These are phyloP conservation scores for Huntiella decipiens DNA, from an alignment of 2,329 filamentous ascomycete genomes.

Conservation along the genomic window DNA sequence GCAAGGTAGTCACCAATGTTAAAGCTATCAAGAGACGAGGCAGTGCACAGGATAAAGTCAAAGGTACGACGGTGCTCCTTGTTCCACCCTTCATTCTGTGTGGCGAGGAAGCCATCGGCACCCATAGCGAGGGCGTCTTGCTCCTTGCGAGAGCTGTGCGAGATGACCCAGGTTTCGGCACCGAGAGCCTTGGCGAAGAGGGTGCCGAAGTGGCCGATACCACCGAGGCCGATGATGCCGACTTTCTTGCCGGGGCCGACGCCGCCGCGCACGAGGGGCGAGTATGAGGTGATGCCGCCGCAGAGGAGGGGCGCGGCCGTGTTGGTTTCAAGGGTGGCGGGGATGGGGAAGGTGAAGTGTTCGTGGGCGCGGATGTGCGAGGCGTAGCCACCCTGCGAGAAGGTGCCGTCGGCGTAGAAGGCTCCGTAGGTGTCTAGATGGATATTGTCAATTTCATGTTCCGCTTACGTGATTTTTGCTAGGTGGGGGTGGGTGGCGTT, in stretches of 20 bases:
- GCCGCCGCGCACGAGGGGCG: constrained; percentile 53
- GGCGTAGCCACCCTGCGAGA: constrained; percentile 42
- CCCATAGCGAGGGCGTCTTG: constrained; percentile 34
- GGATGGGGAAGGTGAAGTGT: constrained; percentile 56
- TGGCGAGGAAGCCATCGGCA: constrained; percentile 37
- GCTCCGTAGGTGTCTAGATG: constrained; percentile 37
- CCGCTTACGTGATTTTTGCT: neutral
- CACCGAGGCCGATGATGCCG: constrained; percentile 40
- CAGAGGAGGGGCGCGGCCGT: constrained; percentile 64
- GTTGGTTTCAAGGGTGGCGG: constrained; percentile 41
- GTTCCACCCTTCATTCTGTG: constrained; percentile 33
- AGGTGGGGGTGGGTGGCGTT: constrained; percentile 14
- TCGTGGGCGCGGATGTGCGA: constrained; percentile 55
- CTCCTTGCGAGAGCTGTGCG: constrained; percentile 34
- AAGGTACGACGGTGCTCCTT: constrained; percentile 35
- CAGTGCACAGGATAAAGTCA: constrained; percentile 54
- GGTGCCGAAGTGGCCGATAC: constrained; percentile 48
- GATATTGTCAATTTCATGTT: neutral
- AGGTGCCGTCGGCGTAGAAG: constrained; percentile 38
- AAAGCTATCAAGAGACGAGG: constrained; percentile 49
- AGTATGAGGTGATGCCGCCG: constrained; percentile 61
- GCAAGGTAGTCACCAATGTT: constrained; percentile 48
- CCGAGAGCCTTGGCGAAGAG: constrained; percentile 48
- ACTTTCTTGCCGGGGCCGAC: constrained; percentile 57
- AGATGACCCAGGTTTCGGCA: constrained; percentile 35